Evolutionary conservation across 495 filamentous ascomycete species (phyloP).

Genomic region (Apiosordaria backusii): DNA sequence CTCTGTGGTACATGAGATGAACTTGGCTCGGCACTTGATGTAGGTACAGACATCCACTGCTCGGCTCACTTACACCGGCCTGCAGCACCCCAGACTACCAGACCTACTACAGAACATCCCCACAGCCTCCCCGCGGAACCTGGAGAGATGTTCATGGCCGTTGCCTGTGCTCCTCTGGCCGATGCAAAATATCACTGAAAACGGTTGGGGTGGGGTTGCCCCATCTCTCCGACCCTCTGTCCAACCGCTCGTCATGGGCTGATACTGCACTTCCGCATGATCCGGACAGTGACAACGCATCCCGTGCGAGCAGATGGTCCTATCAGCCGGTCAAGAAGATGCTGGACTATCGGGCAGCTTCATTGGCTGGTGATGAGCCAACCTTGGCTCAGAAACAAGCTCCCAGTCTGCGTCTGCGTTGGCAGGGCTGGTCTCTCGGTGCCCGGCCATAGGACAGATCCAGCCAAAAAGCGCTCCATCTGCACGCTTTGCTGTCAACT

Average conservation of each 20-base stretch:
- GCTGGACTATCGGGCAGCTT: conserved; percentile 1
- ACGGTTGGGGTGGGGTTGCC: not conserved
- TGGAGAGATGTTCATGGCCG: not conserved
- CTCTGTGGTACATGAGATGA: not conserved
- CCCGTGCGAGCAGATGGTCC: conserved; percentile 14
- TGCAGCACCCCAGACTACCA: not conserved
- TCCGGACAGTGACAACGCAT: conserved; percentile 25
- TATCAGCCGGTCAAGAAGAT: conserved; percentile 9
- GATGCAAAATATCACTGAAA: not conserved
- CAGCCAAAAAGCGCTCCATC: not conserved
- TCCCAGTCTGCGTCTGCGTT: conserved; percentile 12
- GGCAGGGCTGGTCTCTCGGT: conserved; percentile 10
- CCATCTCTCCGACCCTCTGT: not conserved
- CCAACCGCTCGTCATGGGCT: not conserved
- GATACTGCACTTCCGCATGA: conserved; percentile 6
- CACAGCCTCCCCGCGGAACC: not conserved
- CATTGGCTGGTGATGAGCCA: conserved; percentile 20
- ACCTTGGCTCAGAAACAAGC: conserved; percentile 5
- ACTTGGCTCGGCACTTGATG: not conserved
- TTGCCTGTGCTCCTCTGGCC: not conserved
- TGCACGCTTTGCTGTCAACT: conserved; percentile 17
- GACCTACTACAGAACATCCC: not conserved
- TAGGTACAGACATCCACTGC: not conserved
- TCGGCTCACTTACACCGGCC: not conserved
- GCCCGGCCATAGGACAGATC: not conserved